Evolutionary conservation across 306 rosid genomes (phyloP), one percentile per base, ranked within the genome.

Genomic region (Oemleria cerasiformis): DNA sequence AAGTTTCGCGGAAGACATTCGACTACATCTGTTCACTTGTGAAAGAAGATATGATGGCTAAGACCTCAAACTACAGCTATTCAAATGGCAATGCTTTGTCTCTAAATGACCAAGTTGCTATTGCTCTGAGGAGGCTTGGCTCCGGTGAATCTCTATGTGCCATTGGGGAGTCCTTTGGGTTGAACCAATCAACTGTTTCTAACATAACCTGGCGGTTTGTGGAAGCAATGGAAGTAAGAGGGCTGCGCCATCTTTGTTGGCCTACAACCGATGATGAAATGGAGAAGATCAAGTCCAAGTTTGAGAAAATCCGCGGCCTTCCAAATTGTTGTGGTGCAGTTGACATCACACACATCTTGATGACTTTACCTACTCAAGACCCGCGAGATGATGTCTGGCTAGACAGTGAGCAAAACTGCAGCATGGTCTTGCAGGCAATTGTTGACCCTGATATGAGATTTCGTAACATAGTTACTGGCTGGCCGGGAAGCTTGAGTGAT

Each of bases 401-500:
- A n/a, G 97, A 92, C 47, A 67, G 58, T 0, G 88, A 88, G 87
- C 81, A 85, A 83, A 92, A 92, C 75, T 85, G 97, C 83, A 92
- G 98, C 88, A 92, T 92, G 97, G 61, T 80, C 66, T 71, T 92
- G 81, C 98, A 86, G 82, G 98, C 88, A 75, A 78, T 92, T 12
- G 97, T 92, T 64, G 98, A 92, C 73, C 86, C 96, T 0, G 84
- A 85, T 66, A 70, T 88, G 88, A 88, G 91, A 83, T 88, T 92
- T 79, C 83, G 86, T 13, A 88, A 87, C 83, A 73, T 92, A 76
- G 78, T 90, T 65, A 73, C 91, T 4, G 97, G 98, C 53, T 92
- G 98, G 96, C 98, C 98, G 1, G 97, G 98, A 77, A 92, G 96
- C 72, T 30, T 90, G 70, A 84, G 85, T 12, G 97, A 92, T 44